phyloP scores from a whole-genome alignment of 345 rosid species.

The Cardamine chenopodiifolia region DNA sequence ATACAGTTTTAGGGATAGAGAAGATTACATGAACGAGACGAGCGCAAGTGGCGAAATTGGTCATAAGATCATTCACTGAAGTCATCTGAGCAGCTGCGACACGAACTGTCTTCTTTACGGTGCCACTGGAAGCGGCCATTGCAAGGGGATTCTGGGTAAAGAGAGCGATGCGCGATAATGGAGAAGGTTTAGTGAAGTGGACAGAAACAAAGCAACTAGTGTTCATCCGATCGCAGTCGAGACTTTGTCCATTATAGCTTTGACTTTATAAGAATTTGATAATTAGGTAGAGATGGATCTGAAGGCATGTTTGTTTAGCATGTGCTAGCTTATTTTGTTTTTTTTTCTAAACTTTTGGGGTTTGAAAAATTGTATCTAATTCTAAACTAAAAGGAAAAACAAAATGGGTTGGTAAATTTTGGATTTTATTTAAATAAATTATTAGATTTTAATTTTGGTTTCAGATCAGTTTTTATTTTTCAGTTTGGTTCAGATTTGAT shows the following conservation, averaged over 20 bases:
- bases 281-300: neutral
- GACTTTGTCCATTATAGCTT: neutral
- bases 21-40: conserved; percentile 71
- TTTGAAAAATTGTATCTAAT: too few relatives aligned
- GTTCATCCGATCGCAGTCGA: conserved; percentile 18
- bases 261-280: neutral
- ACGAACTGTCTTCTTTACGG: conserved; percentile 64
- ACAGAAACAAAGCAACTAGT: neutral
- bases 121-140: conserved; percentile 37
- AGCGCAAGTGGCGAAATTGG: conserved; percentile 86
- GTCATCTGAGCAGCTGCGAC: conserved; percentile 99
- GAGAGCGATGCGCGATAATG: conserved; percentile 17
- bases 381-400: too few relatives aligned
- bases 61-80: conserved; percentile 74
- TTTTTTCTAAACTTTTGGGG: too few relatives aligned
- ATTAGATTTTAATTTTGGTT: too few relatives aligned
- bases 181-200: conserved; percentile 20
- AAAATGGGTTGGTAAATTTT: too few relatives aligned
- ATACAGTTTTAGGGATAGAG: neutral
- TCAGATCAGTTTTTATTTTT: too few relatives aligned
- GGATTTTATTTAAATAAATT: too few relatives aligned
- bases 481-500: too few relatives aligned
- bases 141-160: conserved; percentile 11
- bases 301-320: too few relatives aligned
- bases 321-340: too few relatives aligned